Evolutionary conservation across 805 yeast genomes (phyloP).

Genomic region (Saccharomycopsis microspora): DNA sequence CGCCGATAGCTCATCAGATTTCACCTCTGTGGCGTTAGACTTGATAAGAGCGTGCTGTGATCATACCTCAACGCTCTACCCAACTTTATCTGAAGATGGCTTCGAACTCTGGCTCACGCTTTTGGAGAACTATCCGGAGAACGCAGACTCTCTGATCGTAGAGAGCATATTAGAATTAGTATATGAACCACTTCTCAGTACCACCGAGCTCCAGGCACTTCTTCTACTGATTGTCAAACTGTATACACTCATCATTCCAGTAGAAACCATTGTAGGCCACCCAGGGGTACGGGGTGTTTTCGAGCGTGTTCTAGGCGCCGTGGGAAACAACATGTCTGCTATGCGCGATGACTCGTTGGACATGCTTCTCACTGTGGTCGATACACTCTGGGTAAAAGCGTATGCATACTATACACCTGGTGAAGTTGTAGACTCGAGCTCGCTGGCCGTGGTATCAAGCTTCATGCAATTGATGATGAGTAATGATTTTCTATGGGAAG

Average conservation of each 20-base stretch:
- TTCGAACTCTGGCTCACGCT: constrained; percentile 72
- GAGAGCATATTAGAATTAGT: constrained; percentile 40
- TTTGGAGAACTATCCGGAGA: constrained; percentile 45
- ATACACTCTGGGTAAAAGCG: constrained; percentile 33
- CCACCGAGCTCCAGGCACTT: constrained; percentile 65
- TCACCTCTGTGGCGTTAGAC: constrained; percentile 49
- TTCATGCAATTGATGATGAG: constrained; percentile 19
- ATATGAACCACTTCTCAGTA: constrained; percentile 47
- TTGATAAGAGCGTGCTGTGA: constrained; percentile 53
- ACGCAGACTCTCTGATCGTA: constrained; percentile 21
- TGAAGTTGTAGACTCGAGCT: constrained; percentile 20
- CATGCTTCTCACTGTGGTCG: constrained; percentile 42
- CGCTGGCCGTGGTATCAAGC: constrained; percentile 16
- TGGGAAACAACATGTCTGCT: constrained; percentile 41
- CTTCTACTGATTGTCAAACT: constrained; percentile 52
- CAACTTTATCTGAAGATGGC: constrained; percentile 73
- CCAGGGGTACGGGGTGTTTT: constrained; percentile 25
- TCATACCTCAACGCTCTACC: constrained; percentile 40
- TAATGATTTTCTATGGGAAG: constrained; percentile 20
- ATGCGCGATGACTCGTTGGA: constrained; percentile 65
- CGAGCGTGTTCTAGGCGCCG: constrained; percentile 32
- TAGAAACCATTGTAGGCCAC: constrained; percentile 24
- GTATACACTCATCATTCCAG: constrained; percentile 41
- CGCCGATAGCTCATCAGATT: constrained; percentile 37
- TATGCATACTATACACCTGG: constrained; percentile 19